Base-by-base conservation (phyloP, 2,329 filamentous ascomycete genomes). In the Aspergillus neoniger region DNA sequence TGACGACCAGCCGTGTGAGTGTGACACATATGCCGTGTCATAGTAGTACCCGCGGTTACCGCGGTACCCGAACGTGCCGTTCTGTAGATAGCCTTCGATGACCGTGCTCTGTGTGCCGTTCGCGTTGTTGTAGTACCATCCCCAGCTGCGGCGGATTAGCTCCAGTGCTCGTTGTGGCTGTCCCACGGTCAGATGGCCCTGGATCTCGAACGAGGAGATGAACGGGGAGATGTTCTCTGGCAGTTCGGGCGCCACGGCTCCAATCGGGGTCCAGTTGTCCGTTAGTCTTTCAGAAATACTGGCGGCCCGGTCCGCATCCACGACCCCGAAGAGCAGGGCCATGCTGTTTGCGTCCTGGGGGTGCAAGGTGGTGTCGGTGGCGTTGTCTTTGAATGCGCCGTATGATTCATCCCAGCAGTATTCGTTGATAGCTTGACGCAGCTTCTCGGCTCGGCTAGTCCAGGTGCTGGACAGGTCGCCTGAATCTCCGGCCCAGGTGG, bases 341-440 rank as follows among this genome's bases (percentile, higher is more conserved):
- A 87, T 78, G 56, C 81, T 79, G 71, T 88, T 88, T 12, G 81
- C 85, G 63, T 87, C 85, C 73, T 89, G 85, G 0, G 86, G 85
- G 62, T 84, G 76, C 3, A 89, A 75, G 0, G 78, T 77, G 2
- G 79, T 81, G 5, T 75, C 69, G 0, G 80, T 81, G 39, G 81
- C 79, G 63, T 85, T 86, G 69, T 85, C 83, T 57, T 79, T 77
- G 73, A 86, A 84, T 62, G 84, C 78, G 25, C 81, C 81, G n/a
- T 75, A 75, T 1, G 69, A 56, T 0, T 72, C 64, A 63, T 85
- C 80, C 80, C 81, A 86, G 60, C 83, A 79, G 51, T 79, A 74
- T 10, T 69, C 67, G 48, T 83, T 79, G 25, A 84, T 84, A 8
- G 79, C 76, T 0, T 67, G 65, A 64, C 78, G 77, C 49, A 86